Percentiles rank a stretch among this genome's conserved stretches.
Evolutionary conservation across 805 yeast genomes (phyloP).

Genomic region (Ogataea salicorniae): DNA sequence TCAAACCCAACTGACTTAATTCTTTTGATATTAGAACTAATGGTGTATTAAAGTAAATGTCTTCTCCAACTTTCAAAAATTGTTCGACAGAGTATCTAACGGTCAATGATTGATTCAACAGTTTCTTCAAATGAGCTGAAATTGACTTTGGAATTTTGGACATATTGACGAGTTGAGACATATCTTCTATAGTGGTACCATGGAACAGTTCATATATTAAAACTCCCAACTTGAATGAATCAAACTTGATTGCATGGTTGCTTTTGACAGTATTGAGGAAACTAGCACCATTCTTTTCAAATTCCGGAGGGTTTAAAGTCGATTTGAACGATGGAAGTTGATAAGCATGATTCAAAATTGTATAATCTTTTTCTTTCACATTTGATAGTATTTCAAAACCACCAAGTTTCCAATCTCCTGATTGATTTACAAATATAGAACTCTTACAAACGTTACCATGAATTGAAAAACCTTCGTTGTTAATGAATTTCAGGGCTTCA

Average conservation of each 20-base stretch:
- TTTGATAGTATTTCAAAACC: constrained; percentile 70
- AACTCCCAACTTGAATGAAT: constrained; percentile 59
- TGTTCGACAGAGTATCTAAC: constrained; percentile 34
- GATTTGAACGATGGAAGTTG: constrained; percentile 22
- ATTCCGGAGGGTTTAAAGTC: constrained; percentile 47
- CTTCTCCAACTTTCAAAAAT: constrained; percentile 30
- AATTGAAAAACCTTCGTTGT: constrained; percentile 50
- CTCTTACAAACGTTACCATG: constrained; percentile 58
- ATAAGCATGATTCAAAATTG: constrained; percentile 18
- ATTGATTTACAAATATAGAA: constrained; percentile 57
- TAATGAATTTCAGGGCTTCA: constrained; percentile 51
- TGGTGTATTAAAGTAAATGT: constrained; percentile 36
- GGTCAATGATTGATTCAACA: constrained; percentile 35
- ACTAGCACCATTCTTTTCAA: constrained; percentile 39
- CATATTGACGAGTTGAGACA: constrained; percentile 7
- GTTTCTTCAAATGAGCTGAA: constrained; percentile 34
- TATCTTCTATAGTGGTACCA: constrained; percentile 9
- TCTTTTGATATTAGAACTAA: constrained; percentile 49
- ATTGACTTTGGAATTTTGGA: constrained; percentile 34
- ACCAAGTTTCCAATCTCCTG: constrained; percentile 80
- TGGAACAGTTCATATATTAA: constrained; percentile 46
- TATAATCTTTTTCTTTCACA: constrained; percentile 40
- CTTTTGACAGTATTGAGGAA: constrained; percentile 24
- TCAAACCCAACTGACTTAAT: constrained; percentile 51
- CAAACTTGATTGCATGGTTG: constrained; percentile 42